Percentiles rank a stretch among this genome's conserved stretches.
phyloP scores from a whole-genome alignment of 176 grass and related monocot species.

The Luzula sylvatica region DNA sequence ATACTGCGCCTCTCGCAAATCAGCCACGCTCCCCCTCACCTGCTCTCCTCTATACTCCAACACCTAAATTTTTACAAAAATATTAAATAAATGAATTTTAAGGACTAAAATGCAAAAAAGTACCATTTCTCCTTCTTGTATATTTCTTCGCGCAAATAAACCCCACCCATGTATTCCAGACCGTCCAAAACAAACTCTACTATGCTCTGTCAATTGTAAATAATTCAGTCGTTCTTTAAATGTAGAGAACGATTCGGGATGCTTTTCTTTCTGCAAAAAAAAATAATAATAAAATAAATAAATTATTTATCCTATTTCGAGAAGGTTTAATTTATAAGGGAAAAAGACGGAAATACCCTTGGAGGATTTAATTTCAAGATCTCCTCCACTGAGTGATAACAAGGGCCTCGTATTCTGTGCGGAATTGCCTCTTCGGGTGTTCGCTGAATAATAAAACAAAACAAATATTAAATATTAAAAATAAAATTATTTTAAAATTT shows the following conservation, averaged over 20 bases:
- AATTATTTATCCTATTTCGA: conserved; percentile 6
- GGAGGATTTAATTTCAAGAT: conserved; percentile 65
- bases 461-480: no score
- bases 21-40: conserved; percentile 83
- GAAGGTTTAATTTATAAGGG: not conserved
- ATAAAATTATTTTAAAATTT: not conserved
- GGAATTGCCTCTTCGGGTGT: conserved; percentile 52
- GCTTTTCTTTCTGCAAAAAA: conserved; percentile 59
- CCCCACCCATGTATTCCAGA: conserved; percentile 99
- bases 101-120: conserved; percentile 3
- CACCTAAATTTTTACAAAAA: conserved; percentile 37
- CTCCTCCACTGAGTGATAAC: conserved; percentile 58
- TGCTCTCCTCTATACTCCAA: conserved; percentile 93
- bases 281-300: conserved; percentile 24
- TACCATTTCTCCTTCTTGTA: conserved; percentile 99
- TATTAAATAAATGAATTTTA: not conserved
- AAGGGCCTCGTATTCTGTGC: conserved; percentile 53
- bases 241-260: conserved; percentile 84
- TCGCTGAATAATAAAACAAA: conserved; percentile 42
- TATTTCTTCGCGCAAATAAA: conserved; percentile 73
- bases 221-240: conserved; percentile 83
- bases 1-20: conserved; percentile 75
- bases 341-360: conserved; percentile 45
- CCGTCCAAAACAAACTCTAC: conserved; percentile 93
- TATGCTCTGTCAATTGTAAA: conserved; percentile 87